phyloP scores from a whole-genome alignment of 495 filamentous ascomycete genomes.

The Hypoxylon cercidicola region DNA sequence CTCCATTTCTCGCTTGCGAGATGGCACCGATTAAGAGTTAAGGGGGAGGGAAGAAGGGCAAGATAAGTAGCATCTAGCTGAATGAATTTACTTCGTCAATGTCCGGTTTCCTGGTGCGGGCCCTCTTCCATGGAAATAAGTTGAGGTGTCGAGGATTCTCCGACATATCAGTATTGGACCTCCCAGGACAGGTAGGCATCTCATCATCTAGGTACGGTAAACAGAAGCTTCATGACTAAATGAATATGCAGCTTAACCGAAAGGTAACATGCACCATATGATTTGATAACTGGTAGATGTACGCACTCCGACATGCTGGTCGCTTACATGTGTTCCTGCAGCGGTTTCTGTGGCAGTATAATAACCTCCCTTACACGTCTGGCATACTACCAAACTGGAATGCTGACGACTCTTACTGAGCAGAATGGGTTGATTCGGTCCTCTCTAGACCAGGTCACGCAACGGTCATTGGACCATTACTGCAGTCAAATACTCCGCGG shows the following conservation, averaged over 20 bases:
- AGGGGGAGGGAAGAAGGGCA: too few relatives aligned
- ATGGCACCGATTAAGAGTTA: too few relatives aligned
- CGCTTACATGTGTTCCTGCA: neutral
- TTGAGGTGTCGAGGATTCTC: too few relatives aligned
- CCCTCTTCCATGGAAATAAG: too few relatives aligned
- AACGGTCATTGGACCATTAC: slow-evolving; percentile 19
- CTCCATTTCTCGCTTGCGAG: neutral
- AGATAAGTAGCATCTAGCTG: too few relatives aligned
- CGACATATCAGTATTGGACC: too few relatives aligned
- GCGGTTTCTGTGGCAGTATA: neutral
- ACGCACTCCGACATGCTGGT: neutral
- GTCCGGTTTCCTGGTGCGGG: too few relatives aligned
- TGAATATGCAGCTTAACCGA: too few relatives aligned
- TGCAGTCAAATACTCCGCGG: neutral
- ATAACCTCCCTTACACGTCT: neutral
- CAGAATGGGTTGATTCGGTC: neutral
- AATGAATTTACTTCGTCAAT: too few relatives aligned
- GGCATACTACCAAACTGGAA: neutral
- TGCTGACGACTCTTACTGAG: neutral
- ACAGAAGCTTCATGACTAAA: too few relatives aligned
- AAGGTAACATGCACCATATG: neutral
- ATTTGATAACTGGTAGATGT: neutral
- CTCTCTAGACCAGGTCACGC: neutral
- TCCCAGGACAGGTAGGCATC: too few relatives aligned
- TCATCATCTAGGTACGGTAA: too few relatives aligned